Evolutionary conservation across 306 rosid species (phyloP).

Genomic region (Argentina anserina): DNA sequence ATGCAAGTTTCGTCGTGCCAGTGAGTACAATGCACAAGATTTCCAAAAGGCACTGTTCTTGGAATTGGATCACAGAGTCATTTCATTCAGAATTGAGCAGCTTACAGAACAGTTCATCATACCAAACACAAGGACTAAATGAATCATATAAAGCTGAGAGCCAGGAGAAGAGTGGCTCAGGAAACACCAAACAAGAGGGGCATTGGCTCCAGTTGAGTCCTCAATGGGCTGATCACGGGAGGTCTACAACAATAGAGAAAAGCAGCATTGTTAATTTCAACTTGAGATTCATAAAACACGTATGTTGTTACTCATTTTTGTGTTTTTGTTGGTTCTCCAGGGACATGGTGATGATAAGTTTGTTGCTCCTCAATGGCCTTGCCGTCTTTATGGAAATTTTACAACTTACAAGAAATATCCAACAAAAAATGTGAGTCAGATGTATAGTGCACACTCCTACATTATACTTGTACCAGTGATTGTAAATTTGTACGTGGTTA

Average conservation of each 20-base stretch:
- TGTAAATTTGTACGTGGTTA: too few relatives aligned
- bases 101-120: conserved; percentile 14
- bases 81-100: background rate
- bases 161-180: conserved; percentile 41
- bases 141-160: conserved; percentile 37
- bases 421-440: background rate
- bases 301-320: background rate
- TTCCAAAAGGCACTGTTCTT: too few relatives aligned
- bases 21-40: background rate
- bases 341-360: background rate
- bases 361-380: background rate
- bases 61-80: too few relatives aligned
- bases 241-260: background rate
- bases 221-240: background rate
- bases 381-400: background rate
- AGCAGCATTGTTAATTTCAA: background rate
- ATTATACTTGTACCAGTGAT: background rate
- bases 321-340: background rate
- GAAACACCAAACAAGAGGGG: background rate
- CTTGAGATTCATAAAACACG: background rate
- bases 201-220: background rate
- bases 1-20: background rate
- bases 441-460: background rate
- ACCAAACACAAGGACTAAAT: conserved; percentile 9
- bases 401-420: background rate